Base-by-base conservation (phyloP, 2,329 filamentous ascomycete species). In the Knufia fluminis region DNA sequence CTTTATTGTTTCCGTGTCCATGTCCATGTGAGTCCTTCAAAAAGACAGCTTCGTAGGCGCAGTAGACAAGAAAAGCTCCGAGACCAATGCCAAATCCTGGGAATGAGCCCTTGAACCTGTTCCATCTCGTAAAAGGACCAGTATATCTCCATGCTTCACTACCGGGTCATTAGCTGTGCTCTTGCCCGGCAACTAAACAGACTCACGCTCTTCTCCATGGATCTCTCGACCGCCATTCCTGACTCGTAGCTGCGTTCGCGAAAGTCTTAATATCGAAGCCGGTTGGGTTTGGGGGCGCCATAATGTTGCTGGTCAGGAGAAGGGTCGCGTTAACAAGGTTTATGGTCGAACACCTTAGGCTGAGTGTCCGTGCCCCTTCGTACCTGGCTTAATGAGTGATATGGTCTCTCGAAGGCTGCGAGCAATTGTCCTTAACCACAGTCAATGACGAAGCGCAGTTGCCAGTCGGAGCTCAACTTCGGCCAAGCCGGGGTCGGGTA, bases 121-220 rank as follows among this genome's bases (percentile, higher is more conserved):
- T 94, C 72, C 76, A 85, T 61, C 91, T 80, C 58, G 83, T 84
- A 75, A 96, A 97, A 48, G 80, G 83, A 56, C 91, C 92, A 31
- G 78, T 82, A 75, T 95, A 96, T 70, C 92, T 80, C 92, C 92
- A 98, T 65, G 86, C 79, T 75, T 98, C 92, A 65, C 92, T 98
- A 66, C 57, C 23, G 1, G 9, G 28, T 10, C 7, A 14, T 22
- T 40, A 23, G 32, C 20, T 52, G n/a, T 3, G 10, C 20, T 41
- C 38, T 40, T 22, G 22, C 22, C 38, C 6, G 17, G 4, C 17
- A 12, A 17, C 17, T 40, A 4, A 22, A 3, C 9, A 22, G 50
- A 61, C 75, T 60, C 73, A 83, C 80, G 74, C 67, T 73, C 78
- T 69, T 62, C 69, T 72, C 80, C 80, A 83, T 53, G 80, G 80